Evolutionary conservation across 2,329 filamentous ascomycete species (phyloP), one percentile per base, ranked within the genome.

Genomic region (Rosellinia necatrix): DNA sequence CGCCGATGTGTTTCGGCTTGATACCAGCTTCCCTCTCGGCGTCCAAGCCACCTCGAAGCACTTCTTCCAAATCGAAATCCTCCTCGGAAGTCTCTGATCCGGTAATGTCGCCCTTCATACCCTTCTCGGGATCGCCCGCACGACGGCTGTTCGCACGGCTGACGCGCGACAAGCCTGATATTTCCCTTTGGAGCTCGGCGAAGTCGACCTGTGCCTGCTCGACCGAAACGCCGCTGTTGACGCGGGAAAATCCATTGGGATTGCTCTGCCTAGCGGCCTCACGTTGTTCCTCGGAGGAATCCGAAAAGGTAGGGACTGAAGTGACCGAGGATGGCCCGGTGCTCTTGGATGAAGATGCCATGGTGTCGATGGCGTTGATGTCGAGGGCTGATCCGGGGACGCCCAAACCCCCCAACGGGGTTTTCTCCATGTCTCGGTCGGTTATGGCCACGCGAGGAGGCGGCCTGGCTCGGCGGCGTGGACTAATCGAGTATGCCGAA

Each of bases 21-120:
- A 96, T 96, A 1, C 91, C 91, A 5, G 89, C 89, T 59, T 88
- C 85, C 58, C 83, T 81, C 67, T 91, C 89, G 7, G 90, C 87
- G 41, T 81, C 82, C 53, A 88, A 80, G 52, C 86, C 86, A 2
- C 90, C 90, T 40, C 89, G 83, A 58, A 96, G 76, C 3, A 87
- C 86, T 7, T 78, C 74, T 71, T 96, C 90, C 32, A 96, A 78
- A 68, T 96, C 87, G 72, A 94, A 96, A 8, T 80, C 76, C 52
- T 83, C 83, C 2, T 77, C 76, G 2, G 76, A 78, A 1, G 75
- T 76, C 40, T 79, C 77, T 0, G 77, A 77, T 3, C 73, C 72
- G 1, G 72, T 66, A 1, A 73, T 69, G 68, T 75, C 64, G 61
- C 75, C 56, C 24, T 72, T 72, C 3, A 71, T 70, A 1, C 72